Evolutionary conservation across 371 early-diverging fungal species (phyloP).

Genomic region (Mucor indicus): DNA sequence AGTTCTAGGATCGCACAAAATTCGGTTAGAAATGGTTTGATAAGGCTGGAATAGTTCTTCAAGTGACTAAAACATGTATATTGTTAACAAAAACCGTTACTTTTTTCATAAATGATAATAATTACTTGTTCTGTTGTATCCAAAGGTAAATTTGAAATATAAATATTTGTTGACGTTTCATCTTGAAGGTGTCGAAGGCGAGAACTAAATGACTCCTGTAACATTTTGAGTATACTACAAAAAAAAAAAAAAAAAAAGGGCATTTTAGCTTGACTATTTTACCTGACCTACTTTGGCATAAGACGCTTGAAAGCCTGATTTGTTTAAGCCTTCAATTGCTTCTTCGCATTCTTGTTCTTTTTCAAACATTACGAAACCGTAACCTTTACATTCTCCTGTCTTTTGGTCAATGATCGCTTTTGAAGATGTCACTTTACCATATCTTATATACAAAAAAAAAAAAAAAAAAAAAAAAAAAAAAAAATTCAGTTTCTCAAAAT

Average conservation of each 20-base stretch:
- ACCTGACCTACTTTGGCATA: slow-evolving; percentile 71
- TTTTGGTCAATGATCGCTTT: slow-evolving; percentile 83
- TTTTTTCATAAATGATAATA: neutral
- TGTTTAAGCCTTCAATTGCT: slow-evolving; percentile 72
- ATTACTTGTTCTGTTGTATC: slow-evolving; percentile 69
- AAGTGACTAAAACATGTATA: slow-evolving; percentile 45
- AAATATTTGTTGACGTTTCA: slow-evolving; percentile 76
- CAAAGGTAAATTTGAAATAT: slow-evolving; percentile 79
- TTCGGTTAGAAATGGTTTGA: slow-evolving; percentile 67
- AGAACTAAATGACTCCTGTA: slow-evolving; percentile 76
- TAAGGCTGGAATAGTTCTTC: slow-evolving; percentile 65
- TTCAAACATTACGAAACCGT: slow-evolving; percentile 90
- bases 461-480: neutral
- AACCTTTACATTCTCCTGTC: slow-evolving; percentile 84
- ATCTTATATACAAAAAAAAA: slow-evolving; percentile 42
- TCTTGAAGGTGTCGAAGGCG: slow-evolving; percentile 75
- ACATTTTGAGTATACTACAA: neutral
- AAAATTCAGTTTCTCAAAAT: neutral
- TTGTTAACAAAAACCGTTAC: neutral
- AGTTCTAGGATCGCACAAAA: slow-evolving; percentile 64
- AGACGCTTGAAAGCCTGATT: slow-evolving; percentile 67
- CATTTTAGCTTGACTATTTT: slow-evolving; percentile 1
- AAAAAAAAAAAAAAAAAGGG: too few species aligned
- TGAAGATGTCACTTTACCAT: slow-evolving; percentile 78
- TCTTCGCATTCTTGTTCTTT: slow-evolving; percentile 59